Evolutionary conservation across 345 rosid species (phyloP).

Genomic region (Citrus maxima): DNA sequence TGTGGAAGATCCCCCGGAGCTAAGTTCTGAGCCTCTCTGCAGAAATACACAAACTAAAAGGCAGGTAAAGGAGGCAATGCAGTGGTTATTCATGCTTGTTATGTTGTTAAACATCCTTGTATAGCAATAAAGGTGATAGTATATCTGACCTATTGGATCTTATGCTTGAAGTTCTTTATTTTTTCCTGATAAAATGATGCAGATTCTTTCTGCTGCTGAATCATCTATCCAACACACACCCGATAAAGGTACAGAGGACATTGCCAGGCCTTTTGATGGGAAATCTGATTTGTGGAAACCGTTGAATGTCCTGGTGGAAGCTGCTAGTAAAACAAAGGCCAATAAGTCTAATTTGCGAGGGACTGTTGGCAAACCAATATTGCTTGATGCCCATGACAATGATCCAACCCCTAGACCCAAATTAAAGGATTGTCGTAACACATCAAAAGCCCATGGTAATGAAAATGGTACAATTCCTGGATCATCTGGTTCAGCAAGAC

Average conservation of each 20-base stretch:
- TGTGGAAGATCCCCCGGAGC: slow-evolving; percentile 11
- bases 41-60: slow-evolving; percentile 18
- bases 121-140: not conserved
- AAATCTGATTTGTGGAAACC: slow-evolving; percentile 31
- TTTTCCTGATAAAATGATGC: slow-evolving; percentile 2
- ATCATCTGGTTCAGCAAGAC: slow-evolving; percentile 24
- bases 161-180: not conserved
- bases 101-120: not conserved
- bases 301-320: slow-evolving; percentile 23
- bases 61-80: slow-evolving; percentile 29
- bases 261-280: slow-evolving; percentile 13
- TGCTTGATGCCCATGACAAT: slow-evolving; percentile 9
- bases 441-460: slow-evolving; percentile 15
- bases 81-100: not conserved
- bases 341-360: slow-evolving; percentile 21
- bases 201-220: slow-evolving; percentile 19
- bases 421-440: slow-evolving; percentile 19
- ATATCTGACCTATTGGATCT: not conserved
- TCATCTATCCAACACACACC: slow-evolving; percentile 20
- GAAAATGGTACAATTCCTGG: slow-evolving; percentile 16
- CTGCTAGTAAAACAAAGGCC: slow-evolving; percentile 22
- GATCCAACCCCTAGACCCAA: slow-evolving; percentile 12
- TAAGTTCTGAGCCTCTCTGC: slow-evolving; percentile 19
- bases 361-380: not conserved
- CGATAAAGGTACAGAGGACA: slow-evolving; percentile 8